phyloP scores from a whole-genome alignment of 2,329 filamentous ascomycete genomes.

The Lasiodiplodia theobromae region DNA sequence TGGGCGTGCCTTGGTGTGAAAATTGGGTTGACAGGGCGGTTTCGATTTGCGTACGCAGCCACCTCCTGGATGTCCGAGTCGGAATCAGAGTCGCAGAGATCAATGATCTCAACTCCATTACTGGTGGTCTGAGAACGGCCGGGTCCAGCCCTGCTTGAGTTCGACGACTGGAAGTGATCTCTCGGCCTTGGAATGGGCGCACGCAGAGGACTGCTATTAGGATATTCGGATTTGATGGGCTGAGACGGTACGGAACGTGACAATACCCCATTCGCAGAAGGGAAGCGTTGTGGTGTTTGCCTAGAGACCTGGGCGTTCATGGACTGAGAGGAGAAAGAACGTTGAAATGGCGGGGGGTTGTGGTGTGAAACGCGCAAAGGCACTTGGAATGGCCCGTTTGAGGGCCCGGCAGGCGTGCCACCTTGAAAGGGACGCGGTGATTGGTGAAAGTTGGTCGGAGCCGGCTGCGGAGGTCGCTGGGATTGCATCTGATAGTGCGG shows the following conservation, averaged over 20 bases:
- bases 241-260: slow-evolving; percentile 3
- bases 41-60: not conserved
- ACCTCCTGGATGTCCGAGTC: slow-evolving; percentile 11
- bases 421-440: not conserved
- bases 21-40: not conserved
- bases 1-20: not conserved
- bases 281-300: not conserved
- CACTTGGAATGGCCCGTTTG: not conserved
- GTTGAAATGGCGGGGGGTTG: not conserved
- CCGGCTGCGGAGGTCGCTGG: not conserved
- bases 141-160: not conserved
- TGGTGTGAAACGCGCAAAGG: not conserved
- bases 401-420: not conserved
- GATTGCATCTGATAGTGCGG: not conserved
- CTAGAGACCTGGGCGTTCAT: not conserved
- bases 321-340: slow-evolving; percentile 13
- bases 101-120: slow-evolving; percentile 10
- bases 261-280: not conserved
- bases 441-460: not conserved
- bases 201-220: not conserved
- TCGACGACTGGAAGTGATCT: not conserved
- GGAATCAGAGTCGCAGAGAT: slow-evolving; percentile 14
- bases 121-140: not conserved
- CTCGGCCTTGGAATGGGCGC: not conserved
- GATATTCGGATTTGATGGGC: not conserved